A percentile compares a stretch with the other conserved stretches of the same genome.
These are phyloP conservation scores for Colletotrichum melonis DNA, from an alignment of 2,329 filamentous ascomycete species.

Conservation along the genomic window DNA sequence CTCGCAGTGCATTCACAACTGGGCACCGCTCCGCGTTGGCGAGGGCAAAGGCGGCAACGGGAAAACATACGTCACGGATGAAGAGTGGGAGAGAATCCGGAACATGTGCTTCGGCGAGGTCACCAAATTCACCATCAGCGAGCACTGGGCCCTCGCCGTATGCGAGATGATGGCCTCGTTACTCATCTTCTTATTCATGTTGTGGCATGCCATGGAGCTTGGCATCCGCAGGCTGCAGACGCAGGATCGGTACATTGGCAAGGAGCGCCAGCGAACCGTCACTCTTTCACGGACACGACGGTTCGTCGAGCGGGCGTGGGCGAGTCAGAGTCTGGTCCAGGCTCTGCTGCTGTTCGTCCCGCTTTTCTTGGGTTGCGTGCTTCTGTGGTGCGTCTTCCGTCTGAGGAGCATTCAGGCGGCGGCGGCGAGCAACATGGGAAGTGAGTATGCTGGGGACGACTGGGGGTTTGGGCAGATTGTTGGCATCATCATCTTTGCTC, in stretches of 20 bases:
- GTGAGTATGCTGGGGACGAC: conserved; percentile 4
- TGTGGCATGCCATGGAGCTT: background rate
- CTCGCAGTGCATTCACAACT: conserved; percentile 39
- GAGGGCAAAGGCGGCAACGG: conserved; percentile 5
- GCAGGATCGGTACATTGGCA: background rate
- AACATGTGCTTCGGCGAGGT: background rate
- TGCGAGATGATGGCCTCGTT: background rate
- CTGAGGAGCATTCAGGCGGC: background rate
- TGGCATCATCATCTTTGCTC: conserved; percentile 39
- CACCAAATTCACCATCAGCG: background rate
- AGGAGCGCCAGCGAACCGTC: background rate
- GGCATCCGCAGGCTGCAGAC: background rate
- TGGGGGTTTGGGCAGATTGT: conserved; percentile 42
- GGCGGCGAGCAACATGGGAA: background rate
- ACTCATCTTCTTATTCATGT: background rate
- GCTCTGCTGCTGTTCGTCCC: background rate
- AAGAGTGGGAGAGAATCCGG: background rate
- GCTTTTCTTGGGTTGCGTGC: background rate
- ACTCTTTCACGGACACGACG: background rate
- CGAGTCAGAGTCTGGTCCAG: background rate
- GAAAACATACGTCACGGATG: background rate
- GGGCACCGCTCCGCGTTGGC: conserved; percentile 33
- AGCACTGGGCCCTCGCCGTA: background rate
- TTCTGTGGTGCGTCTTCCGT: conserved; percentile 12
- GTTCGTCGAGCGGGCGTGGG: background rate